Percentiles rank a stretch among this genome's conserved stretches.
phyloP scores from a whole-genome alignment of 2,329 filamentous ascomycete species.

The Pezicula radicicola region DNA sequence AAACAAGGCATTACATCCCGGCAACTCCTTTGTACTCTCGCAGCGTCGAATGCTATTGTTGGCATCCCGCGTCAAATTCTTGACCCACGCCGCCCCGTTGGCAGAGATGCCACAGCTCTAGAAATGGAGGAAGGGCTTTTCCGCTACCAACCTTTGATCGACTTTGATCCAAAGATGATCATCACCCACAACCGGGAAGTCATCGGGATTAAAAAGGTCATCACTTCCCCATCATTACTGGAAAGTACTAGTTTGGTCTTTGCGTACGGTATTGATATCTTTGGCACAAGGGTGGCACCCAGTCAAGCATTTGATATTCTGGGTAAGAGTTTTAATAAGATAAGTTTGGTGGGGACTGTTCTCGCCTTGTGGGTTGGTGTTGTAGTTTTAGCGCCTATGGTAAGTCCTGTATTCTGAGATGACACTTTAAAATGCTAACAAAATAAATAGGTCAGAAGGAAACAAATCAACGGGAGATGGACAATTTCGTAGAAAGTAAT shows the following conservation, averaged over 20 bases:
- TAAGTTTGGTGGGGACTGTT: conserved; percentile 81
- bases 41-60: conserved; percentile 70
- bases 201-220: conserved; percentile 68
- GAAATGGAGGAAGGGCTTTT: conserved; percentile 83
- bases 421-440: conserved; percentile 29
- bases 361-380: conserved; percentile 76
- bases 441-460: conserved; percentile 49
- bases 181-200: conserved; percentile 83
- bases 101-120: conserved; percentile 73
- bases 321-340: conserved; percentile 90
- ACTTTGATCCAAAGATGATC: conserved; percentile 78
- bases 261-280: conserved; percentile 85
- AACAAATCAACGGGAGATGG: conserved; percentile 68
- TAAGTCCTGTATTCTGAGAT: conserved; percentile 44
- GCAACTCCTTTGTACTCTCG: conserved; percentile 75
- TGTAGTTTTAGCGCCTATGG: conserved; percentile 77
- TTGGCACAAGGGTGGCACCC: conserved; percentile 81
- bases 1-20: conserved; percentile 87
- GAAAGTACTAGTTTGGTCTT: conserved; percentile 92
- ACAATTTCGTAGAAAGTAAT: conserved; percentile 21
- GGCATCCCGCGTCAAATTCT: conserved; percentile 76
- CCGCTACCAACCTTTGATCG: conserved; percentile 72
- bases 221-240: conserved; percentile 73
- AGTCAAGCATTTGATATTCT: conserved; percentile 90
- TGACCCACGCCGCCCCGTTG: conserved; percentile 83